Base-by-base conservation (phyloP, 1,139 yeast species). In the Kluyveromyces marxianus region DNA sequence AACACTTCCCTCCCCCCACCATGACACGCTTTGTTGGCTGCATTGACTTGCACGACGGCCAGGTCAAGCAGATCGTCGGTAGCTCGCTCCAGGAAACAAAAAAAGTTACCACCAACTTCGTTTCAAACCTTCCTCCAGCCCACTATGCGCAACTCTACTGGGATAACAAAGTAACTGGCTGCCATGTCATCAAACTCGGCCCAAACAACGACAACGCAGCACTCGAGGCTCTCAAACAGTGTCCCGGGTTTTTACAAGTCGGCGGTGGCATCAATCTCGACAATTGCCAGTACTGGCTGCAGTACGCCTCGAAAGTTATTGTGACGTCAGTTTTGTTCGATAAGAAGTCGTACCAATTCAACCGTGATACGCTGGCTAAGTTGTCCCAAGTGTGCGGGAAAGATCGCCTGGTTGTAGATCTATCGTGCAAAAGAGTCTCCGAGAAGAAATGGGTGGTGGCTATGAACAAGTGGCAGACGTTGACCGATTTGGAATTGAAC, bases 11-110 rank as follows among this genome's bases (percentile, higher is more conserved):
- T 8, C 31, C 31, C 31, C 8, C 34, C 4, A 8, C 36, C 7
- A 90, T 90, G 97, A 90, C 97, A 1, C 74, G 75, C 49, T 94
- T 87, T 67, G 78, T 92, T 60, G 98, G 97, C 1, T 92, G 98
- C 59, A 92, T 92, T 37, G 98, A 92, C 64, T 81, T 92, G 51
- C 98, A 92, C 63, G 77, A 84, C 4, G 98, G 98, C 2, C 83
- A 86, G 54, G 98, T 92, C 52, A 94, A 92, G 62, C 98, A 92
- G 65, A 92, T 92, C 44, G 97, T 94, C 0, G 98, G 98, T 3
- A 96, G 96, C 0, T 85, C 97, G 0, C 71, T 94, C 26, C 70
- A 74, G 0, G 72, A 74, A 8, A 82, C 80, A 51, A 80, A 77
- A 48, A 60, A 59, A 30, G 49, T 58, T 2, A 58, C 58, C 25